Percentiles rank a stretch among this genome's conserved stretches.
Conservation (phyloP, 768 basidiomycete species). For the Lenzites betulinus region DNA sequence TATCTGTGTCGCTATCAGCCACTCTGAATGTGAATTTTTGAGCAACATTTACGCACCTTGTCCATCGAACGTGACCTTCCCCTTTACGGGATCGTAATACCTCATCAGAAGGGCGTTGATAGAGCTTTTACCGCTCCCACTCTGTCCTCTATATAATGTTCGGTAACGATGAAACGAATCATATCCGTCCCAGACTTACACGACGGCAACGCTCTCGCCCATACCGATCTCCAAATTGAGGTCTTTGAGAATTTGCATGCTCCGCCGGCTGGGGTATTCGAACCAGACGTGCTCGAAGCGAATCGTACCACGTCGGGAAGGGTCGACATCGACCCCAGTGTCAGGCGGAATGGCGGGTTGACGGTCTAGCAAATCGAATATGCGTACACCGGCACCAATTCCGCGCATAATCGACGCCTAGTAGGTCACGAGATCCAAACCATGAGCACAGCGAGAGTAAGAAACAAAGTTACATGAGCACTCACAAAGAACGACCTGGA, state of each 20-base stretch:
- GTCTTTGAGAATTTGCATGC: constrained; percentile 78
- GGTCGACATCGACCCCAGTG: constrained; percentile 57
- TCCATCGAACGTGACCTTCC: constrained; percentile 83
- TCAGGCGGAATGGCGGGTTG: constrained; percentile 69
- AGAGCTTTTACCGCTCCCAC: constrained; percentile 94
- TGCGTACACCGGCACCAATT: constrained; percentile 87
- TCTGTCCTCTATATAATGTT: constrained; percentile 64
- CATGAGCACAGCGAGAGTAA: neutral
- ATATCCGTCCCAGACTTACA: constrained; percentile 57
- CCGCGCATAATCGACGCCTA: constrained; percentile 96
- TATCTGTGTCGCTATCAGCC: constrained; percentile 51
- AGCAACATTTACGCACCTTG: constrained; percentile 53
- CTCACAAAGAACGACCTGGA: constrained; percentile 43
- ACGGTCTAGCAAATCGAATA: constrained; percentile 92
- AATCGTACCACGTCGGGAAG: constrained; percentile 64
- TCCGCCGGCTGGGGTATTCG: constrained; percentile 86
- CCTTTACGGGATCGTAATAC: constrained; percentile 87
- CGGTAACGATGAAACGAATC: neutral
- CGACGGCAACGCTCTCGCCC: constrained; percentile 89
- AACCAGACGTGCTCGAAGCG: constrained; percentile 85
- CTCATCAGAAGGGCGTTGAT: constrained; percentile 83
- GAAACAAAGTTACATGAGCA: constrained; percentile 22
- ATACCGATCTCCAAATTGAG: constrained; percentile 79
- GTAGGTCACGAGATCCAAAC: neutral
- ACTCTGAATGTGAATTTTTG: neutral